Conservation (phyloP, 83 land plant species). For the Picea engelmannii region DNA sequence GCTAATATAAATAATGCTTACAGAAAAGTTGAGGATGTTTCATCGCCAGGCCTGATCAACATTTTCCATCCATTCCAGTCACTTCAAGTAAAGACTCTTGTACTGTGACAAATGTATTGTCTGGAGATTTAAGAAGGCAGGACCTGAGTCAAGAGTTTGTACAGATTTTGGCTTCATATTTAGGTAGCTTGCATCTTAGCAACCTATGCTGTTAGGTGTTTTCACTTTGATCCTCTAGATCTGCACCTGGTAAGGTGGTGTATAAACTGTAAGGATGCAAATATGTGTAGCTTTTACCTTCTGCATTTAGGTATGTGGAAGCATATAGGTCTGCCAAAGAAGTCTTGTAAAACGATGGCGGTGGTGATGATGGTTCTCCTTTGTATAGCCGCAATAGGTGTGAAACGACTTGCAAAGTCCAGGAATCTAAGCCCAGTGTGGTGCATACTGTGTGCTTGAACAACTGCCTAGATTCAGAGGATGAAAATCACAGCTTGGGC, state of each 20-base stretch:
- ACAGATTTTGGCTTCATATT: background rate
- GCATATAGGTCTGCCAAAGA: conserved; percentile 5
- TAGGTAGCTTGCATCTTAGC: background rate
- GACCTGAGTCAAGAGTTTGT: background rate
- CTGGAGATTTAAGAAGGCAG: background rate
- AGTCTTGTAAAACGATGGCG: background rate
- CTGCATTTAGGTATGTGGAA: background rate
- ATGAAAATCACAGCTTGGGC: background rate
- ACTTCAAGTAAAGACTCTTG: background rate
- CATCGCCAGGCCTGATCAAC: background rate
- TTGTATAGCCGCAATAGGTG: background rate
- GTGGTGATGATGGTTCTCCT: background rate
- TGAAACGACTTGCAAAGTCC: background rate
- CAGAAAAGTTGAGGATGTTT: background rate
- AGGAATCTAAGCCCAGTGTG: background rate
- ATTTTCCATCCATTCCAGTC: conserved; percentile 1
- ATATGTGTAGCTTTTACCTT: background rate
- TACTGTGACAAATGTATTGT: background rate
- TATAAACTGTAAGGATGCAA: background rate
- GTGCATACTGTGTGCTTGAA: background rate
- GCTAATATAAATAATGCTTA: background rate
- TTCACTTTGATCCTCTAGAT: background rate
- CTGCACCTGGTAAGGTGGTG: background rate
- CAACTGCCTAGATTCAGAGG: background rate
- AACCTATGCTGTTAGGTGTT: background rate